Percentiles rank a stretch among this genome's conserved stretches.
These are phyloP conservation scores for Corymbia calophylla DNA, from an alignment of 441 rosid genomes.

Conservation along the genomic window DNA sequence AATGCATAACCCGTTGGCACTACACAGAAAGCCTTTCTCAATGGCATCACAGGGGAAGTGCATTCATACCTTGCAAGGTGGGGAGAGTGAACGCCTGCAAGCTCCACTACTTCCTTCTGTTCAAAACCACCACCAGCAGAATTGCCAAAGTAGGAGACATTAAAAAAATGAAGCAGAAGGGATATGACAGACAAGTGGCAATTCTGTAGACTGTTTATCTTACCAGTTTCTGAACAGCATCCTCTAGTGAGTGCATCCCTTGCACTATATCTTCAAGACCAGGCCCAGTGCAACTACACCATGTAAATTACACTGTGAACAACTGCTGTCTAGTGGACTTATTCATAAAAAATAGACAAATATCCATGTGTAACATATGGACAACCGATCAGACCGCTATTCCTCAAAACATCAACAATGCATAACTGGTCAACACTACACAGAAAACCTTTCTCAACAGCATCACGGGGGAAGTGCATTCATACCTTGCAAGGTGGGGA, in stretches of 20 bases:
- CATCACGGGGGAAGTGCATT: not conserved
- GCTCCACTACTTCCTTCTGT: not conserved
- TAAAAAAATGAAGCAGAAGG: not conserved
- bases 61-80: not conserved
- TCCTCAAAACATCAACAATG: too few relatives aligned
- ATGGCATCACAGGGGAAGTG: not conserved
- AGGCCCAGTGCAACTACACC: not conserved
- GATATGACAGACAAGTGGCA: not conserved
- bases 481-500: not conserved
- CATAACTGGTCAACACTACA: too few relatives aligned
- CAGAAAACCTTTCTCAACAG: not conserved
- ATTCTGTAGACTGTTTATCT: not conserved
- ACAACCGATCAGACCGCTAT: too few relatives aligned
- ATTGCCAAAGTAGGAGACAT: not conserved
- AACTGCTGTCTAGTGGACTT: not conserved
- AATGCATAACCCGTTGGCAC: not conserved
- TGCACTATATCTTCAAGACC: not conserved
- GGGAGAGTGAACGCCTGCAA: not conserved
- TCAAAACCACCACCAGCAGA: not conserved
- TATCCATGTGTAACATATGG: too few relatives aligned
- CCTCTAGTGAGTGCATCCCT: not conserved
- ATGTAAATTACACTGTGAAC: not conserved
- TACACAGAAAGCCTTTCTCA: not conserved
- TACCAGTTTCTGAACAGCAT: not conserved
- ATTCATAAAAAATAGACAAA: too few relatives aligned